Evolutionary conservation across 805 yeast species (phyloP), one percentile per base, ranked within the genome.

Genomic region (Wickerhamomyces alni): DNA sequence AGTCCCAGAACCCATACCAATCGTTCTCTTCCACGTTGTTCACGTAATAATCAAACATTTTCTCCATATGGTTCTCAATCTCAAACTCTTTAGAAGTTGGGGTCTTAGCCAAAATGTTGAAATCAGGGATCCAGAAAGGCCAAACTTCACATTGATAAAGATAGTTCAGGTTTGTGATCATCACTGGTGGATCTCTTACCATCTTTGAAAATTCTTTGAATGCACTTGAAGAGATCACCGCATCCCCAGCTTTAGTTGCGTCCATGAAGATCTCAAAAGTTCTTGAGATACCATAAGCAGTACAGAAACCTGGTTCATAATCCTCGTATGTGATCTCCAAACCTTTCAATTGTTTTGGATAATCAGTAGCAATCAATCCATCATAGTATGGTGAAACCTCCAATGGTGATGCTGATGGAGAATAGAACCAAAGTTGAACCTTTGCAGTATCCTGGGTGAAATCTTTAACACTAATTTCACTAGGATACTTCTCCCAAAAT

Each of bases 401-500:
- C 11, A 32, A 12, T 5, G 27, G 35, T 21, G 8, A 5, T 8
- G 27, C 35, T 5, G 16, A n/a, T 6, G 35, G 27, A 21, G 35
- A 32, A 13, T 32, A 32, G 6, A 32, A 32, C 35, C 35, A 32
- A 6, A 21, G 8, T 8, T 32, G 16, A n/a, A 32, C 13, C 12
- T 13, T 32, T 8, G 27, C n/a, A 12, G 17, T 18, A 21, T 21
- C 27, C 5, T 8, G 8, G 4, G 26, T 32, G 17, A 32, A 15
- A 13, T n/a, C 22, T 6, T 17, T 12, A 13, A 32, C 35, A n/a
- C 8, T 12, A 4, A 42, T 3, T 25, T 34, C 45, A 5, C 25
- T 17, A 10, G 45, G 45, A 30, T 42, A 36, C 17, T 39, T 42
- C 27, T 39, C 45, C 45, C 45, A 42, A 25, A 42, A 42, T 15